These are phyloP conservation scores for Auriscalpium orientale DNA, from an alignment of 768 basidiomycete species.

Conservation along the genomic window DNA sequence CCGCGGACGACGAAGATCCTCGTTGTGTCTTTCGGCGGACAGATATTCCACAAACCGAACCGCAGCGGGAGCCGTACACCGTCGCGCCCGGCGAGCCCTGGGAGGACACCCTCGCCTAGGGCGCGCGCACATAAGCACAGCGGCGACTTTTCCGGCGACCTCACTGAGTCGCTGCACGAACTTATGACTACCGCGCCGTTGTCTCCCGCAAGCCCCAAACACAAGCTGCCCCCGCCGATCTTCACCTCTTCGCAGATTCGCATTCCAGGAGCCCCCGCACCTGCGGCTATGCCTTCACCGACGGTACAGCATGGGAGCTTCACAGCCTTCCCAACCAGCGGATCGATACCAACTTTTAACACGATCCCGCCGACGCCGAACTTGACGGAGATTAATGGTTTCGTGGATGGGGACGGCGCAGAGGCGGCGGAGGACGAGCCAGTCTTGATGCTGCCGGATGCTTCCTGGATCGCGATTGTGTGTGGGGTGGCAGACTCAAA, in stretches of 20 bases:
- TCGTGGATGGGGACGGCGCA: conserved; percentile 10
- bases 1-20: conserved; percentile 48
- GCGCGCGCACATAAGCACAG: not conserved
- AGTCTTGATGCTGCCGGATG: conserved; percentile 48
- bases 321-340: conserved; percentile 21
- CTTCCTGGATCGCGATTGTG: conserved; percentile 71
- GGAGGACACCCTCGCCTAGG: not conserved
- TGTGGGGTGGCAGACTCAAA: conserved; percentile 62
- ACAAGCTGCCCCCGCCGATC: conserved; percentile 25
- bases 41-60: conserved; percentile 57
- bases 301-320: not conserved
- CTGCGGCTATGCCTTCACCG: conserved; percentile 9
- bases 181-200: not conserved
- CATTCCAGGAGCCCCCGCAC: conserved; percentile 32
- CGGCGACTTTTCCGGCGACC: not conserved
- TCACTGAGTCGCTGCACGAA: conserved; percentile 4
- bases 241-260: conserved; percentile 38
- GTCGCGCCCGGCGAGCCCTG: conserved; percentile 11
- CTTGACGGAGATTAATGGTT: conserved; percentile 10
- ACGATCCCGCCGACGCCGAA: conserved; percentile 29
- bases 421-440: not conserved
- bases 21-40: conserved; percentile 77
- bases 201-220: not conserved
- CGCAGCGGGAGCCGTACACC: conserved; percentile 16
- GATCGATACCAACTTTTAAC: conserved; percentile 19